Percentiles rank a stretch among this genome's conserved stretches.
These are phyloP conservation scores for Viola odorata DNA, from an alignment of 345 rosid genomes.

Conservation along the genomic window DNA sequence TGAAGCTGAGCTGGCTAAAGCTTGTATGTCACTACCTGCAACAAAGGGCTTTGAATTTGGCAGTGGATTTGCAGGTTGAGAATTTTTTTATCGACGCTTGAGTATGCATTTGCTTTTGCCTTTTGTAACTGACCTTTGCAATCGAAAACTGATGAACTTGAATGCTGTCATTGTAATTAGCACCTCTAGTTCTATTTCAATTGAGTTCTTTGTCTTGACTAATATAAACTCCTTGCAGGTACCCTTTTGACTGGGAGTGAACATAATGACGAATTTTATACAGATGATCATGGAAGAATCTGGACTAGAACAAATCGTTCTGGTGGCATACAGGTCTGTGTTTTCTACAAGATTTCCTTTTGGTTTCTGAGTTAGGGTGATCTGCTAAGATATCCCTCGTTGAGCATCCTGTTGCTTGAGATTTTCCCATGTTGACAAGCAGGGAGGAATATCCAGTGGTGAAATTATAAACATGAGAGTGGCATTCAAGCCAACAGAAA, in stretches of 20 bases:
- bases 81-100: conserved; percentile 12
- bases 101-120: no score
- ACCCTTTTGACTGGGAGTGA: conserved; percentile 82
- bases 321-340: conserved; percentile 86
- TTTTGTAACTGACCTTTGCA: no score
- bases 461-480: conserved; percentile 89
- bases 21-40: conserved; percentile 96
- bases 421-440: conserved; percentile 15
- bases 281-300: conserved; percentile 60
- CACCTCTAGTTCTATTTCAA: background rate
- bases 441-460: conserved; percentile 98
- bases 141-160: no score
- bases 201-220: background rate
- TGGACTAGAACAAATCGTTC: conserved; percentile 95
- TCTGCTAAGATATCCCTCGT: conserved; percentile 1
- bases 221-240: conserved; percentile 37
- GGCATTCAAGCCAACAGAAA: conserved; percentile 97
- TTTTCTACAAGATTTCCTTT: background rate
- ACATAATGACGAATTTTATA: conserved; percentile 86
- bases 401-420: conserved; percentile 1
- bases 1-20: conserved; percentile 94
- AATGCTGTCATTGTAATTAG: no score
- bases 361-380: conserved; percentile 3
- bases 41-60: conserved; percentile 97
- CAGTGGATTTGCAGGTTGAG: conserved; percentile 89